Conservation (phyloP, 2,329 filamentous ascomycete genomes). For the Graphilbum sp. region DNA sequence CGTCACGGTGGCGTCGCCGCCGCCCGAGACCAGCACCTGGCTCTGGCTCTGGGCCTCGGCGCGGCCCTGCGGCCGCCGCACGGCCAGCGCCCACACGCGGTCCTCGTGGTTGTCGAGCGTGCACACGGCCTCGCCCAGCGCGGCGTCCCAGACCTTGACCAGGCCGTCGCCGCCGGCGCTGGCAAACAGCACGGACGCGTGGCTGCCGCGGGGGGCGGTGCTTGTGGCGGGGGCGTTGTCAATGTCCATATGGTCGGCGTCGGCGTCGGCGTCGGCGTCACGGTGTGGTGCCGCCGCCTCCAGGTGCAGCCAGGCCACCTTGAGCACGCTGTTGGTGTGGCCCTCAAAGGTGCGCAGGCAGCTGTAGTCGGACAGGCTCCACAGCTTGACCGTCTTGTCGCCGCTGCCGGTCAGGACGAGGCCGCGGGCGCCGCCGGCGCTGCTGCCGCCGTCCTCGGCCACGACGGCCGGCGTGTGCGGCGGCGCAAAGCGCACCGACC, state of each 20-base stretch:
- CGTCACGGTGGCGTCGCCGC: conserved; percentile 80
- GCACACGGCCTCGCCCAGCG: conserved; percentile 66
- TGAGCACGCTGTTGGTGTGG: conserved; percentile 88
- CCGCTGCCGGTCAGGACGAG: conserved; percentile 81
- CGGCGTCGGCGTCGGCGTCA: conserved; percentile 10
- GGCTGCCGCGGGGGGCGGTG: background rate
- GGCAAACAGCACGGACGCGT: conserved; percentile 44
- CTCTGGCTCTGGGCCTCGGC: conserved; percentile 17
- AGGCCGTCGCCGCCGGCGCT: conserved; percentile 87
- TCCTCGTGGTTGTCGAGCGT: conserved; percentile 96
- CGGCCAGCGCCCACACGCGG: conserved; percentile 77
- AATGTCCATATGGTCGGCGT: conserved; percentile 28
- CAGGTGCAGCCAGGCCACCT: conserved; percentile 70
- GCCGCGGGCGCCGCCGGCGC: conserved; percentile 51
- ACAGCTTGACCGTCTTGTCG: conserved; percentile 91
- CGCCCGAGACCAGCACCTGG: conserved; percentile 72
- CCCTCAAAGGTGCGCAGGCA: conserved; percentile 91
- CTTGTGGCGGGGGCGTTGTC: conserved; percentile 1
- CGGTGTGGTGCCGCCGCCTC: conserved; percentile 21
- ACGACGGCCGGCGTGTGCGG: conserved; percentile 57
- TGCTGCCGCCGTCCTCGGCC: conserved; percentile 29
- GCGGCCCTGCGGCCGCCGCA: conserved; percentile 34
- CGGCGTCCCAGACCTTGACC: conserved; percentile 91
- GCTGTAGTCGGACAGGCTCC: conserved; percentile 83
- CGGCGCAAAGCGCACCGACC: conserved; percentile 85